A percentile compares a stretch with the other conserved stretches of the same genome.
Evolutionary conservation across 768 basidiomycete genomes (phyloP).

Genomic region (Boletus rufocinnamomeus): DNA sequence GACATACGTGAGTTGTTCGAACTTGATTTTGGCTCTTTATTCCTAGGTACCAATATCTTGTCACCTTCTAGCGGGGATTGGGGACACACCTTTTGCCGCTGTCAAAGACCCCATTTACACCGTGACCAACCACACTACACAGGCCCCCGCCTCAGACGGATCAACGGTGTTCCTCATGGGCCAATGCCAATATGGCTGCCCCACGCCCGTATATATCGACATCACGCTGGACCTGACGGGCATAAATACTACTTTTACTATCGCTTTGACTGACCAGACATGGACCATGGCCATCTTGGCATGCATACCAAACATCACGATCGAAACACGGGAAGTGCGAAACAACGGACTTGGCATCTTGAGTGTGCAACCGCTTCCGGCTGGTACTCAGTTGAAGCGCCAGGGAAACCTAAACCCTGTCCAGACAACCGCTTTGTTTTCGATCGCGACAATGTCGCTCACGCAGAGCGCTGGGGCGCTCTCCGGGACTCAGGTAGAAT

Average conservation of each 20-base stretch:
- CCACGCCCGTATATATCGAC: background rate
- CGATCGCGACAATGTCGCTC: slow-evolving; percentile 19
- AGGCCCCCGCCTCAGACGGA: slow-evolving; percentile 18
- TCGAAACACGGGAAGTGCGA: slow-evolving; percentile 33
- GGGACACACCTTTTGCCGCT: background rate
- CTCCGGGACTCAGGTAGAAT: background rate
- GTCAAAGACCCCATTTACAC: slow-evolving; percentile 8
- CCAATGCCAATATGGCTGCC: slow-evolving; percentile 26
- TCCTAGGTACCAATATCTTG: background rate
- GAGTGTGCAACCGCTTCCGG: slow-evolving; percentile 19
- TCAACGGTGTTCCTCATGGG: slow-evolving; percentile 26
- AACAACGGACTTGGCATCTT: slow-evolving; percentile 22
- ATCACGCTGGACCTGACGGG: slow-evolving; percentile 16
- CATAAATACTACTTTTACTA: slow-evolving; percentile 12
- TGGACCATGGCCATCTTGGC: slow-evolving; percentile 27
- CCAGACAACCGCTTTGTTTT: slow-evolving; percentile 29
- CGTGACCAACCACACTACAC: slow-evolving; percentile 29
- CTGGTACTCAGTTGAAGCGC: slow-evolving; percentile 8
- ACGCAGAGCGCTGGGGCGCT: slow-evolving; percentile 2
- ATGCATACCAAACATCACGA: slow-evolving; percentile 24
- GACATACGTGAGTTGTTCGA: slow-evolving; percentile 12
- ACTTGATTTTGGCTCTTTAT: background rate
- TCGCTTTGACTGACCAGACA: slow-evolving; percentile 17
- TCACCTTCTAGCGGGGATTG: background rate
- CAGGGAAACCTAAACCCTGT: slow-evolving; percentile 29